A percentile compares a stretch with the other conserved stretches of the same genome.
phyloP scores from a whole-genome alignment of 2,329 filamentous ascomycete genomes.

The Xylariaceae sp. region DNA sequence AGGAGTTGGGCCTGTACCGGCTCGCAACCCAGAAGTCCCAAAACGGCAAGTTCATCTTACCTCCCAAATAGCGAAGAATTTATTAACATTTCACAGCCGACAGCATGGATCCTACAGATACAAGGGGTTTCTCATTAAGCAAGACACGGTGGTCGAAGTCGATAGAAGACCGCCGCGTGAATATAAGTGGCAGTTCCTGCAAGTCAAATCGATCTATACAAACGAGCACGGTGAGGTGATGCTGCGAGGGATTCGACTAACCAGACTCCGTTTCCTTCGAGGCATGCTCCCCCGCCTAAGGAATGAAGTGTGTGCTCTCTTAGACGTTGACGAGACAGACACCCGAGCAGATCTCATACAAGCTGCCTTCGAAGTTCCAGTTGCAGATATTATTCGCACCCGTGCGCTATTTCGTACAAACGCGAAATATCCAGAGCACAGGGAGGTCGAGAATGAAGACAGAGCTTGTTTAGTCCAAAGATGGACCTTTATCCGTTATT shows the following conservation, averaged over 20 bases:
- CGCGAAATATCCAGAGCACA: slow-evolving; percentile 38
- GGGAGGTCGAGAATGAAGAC: slow-evolving; percentile 21
- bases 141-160: slow-evolving; percentile 13
- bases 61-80: too few species aligned
- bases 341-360: slow-evolving; percentile 30
- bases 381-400: slow-evolving; percentile 35
- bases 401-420: slow-evolving; percentile 55
- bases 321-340: slow-evolving; percentile 36
- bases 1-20: too few species aligned
- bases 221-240: slow-evolving; percentile 17
- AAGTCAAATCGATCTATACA: slow-evolving; percentile 7
- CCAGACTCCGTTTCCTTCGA: slow-evolving; percentile 29
- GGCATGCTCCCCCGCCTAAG: slow-evolving; percentile 33
- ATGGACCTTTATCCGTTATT: slow-evolving; percentile 41
- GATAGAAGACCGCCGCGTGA: not conserved
- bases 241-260: slow-evolving; percentile 36
- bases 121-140: slow-evolving; percentile 1
- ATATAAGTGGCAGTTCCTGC: slow-evolving; percentile 15
- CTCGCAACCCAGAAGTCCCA: too few species aligned
- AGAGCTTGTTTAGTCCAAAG: slow-evolving; percentile 47
- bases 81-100: not conserved
- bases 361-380: slow-evolving; percentile 39
- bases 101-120: not conserved
- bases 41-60: too few species aligned
- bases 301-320: slow-evolving; percentile 44